Evolutionary conservation across 2,329 filamentous ascomycete genomes (phyloP).

Genomic region (Cercospora sp.): DNA sequence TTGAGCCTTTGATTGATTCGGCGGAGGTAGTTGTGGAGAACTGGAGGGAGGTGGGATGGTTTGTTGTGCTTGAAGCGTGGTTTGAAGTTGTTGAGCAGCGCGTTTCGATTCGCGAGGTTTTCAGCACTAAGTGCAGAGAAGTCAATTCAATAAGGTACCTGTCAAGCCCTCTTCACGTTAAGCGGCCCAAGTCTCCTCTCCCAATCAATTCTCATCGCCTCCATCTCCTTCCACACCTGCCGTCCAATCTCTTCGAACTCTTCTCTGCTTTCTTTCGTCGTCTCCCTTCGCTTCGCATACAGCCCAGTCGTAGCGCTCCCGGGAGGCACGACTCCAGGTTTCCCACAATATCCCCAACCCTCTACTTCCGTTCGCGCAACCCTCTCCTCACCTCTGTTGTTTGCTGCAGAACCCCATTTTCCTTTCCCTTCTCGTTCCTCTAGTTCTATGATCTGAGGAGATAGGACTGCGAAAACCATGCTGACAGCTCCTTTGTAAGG

Average conservation of each 20-base stretch:
- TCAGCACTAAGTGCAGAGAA: no score
- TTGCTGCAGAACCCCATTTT: conserved; percentile 84
- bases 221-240: conserved; percentile 44
- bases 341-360: conserved; percentile 72
- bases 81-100: no score
- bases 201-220: conserved; percentile 39
- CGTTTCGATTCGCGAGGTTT: no score
- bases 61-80: not conserved
- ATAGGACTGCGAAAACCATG: conserved; percentile 75
- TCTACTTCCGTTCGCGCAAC: conserved; percentile 78
- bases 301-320: conserved; percentile 52
- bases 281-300: conserved; percentile 57
- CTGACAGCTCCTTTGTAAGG: conserved; percentile 75
- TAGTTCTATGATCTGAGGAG: conserved; percentile 60
- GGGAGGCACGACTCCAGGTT: conserved; percentile 50
- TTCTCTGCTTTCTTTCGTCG: conserved; percentile 69
- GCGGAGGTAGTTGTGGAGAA: not conserved
- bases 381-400: conserved; percentile 55
- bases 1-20: not conserved
- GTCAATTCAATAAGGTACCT: no score
- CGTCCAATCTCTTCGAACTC: conserved; percentile 66
- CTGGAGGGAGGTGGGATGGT: not conserved
- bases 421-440: conserved; percentile 54
- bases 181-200: conserved; percentile 45
- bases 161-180: not conserved